Base-by-base conservation (phyloP, 1,284 basidiomycete species). In the Ustilago xerochloae region DNA sequence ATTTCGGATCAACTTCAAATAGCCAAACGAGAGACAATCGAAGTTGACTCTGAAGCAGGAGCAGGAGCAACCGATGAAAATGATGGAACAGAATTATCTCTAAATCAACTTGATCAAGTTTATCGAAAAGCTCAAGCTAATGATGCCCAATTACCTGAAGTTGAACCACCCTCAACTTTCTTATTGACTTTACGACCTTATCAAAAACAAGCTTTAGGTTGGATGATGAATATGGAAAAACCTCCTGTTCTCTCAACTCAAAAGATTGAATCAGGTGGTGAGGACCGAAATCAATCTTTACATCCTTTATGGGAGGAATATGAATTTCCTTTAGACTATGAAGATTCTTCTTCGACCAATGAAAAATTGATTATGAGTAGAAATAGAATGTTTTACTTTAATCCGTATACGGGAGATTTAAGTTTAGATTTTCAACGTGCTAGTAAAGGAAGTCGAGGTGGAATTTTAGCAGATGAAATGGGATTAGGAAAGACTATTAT, bases 401-500 rank as follows among this genome's bases (percentile, higher is more conserved):
- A 75, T 30, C 75, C 77, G 2, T 83, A 82, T 52, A 83, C 93
- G n/a, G 94, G 96, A n/a, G 94, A 98, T 83, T 87, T 98, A 43
- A 93, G 91, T 75, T 86, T 97, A 29, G 88, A 91, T 16, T 95
- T 97, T 73, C 96, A 95, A 0, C 90, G 88, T 72, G 90, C 92
- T 0, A 91, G 94, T 78, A 88, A 89, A 48, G 90, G 89, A 63
- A 91, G 92, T 52, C 89, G 89, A 75, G 95, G 95, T 24, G 93
- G 93, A 0, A 93, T 96, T 75, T 86, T 95, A 30, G 93, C 93
- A 89, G 93, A 86, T 84, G 92, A 89, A 24, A 81, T 80, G 90
- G 90, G 95, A 9, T 93, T 98, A 90, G 96, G 96, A 4, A 99
- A 99, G 86, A 97, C 96, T 1, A 94, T 96, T 80, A 96, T 97